Evolutionary conservation across 768 basidiomycete genomes (phyloP).

Genomic region (Lentinula aciculospora): DNA sequence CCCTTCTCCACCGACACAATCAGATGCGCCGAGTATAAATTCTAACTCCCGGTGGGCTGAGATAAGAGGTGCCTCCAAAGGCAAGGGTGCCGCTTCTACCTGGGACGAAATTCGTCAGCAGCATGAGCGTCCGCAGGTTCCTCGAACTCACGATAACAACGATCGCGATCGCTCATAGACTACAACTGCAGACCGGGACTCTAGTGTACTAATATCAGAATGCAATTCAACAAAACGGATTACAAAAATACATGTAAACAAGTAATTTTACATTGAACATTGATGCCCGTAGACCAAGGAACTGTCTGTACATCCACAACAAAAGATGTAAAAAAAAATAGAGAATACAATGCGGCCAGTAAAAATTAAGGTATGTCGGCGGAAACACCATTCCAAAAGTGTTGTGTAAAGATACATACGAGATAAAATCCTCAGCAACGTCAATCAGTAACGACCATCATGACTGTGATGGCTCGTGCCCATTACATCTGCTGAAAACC

Average conservation of each 20-base stretch:
- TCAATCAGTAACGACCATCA: background rate
- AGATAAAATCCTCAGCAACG: too few species aligned
- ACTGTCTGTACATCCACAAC: background rate
- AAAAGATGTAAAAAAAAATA: background rate
- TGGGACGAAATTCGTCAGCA: slow-evolving; percentile 68
- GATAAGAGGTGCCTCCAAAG: slow-evolving; percentile 50
- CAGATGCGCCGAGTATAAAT: background rate
- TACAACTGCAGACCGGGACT: too few species aligned
- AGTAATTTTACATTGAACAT: background rate
- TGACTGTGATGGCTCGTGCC: background rate
- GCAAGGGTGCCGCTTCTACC: slow-evolving; percentile 39
- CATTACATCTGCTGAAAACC: background rate
- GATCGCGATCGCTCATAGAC: background rate
- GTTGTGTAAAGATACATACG: background rate
- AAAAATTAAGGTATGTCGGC: background rate
- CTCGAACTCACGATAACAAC: background rate
- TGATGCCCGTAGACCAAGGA: background rate
- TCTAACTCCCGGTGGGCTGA: slow-evolving; percentile 54
- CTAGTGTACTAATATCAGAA: background rate
- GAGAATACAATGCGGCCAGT: background rate
- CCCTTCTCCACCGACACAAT: background rate
- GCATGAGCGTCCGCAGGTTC: slow-evolving; percentile 32
- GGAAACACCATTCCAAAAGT: background rate
- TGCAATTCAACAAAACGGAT: background rate
- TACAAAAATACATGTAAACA: background rate